A percentile compares a stretch with the other conserved stretches of the same genome.
These are phyloP conservation scores for Pseudogymnoascus sp. DNA, from an alignment of 2,329 filamentous ascomycete genomes.

Conservation along the genomic window DNA sequence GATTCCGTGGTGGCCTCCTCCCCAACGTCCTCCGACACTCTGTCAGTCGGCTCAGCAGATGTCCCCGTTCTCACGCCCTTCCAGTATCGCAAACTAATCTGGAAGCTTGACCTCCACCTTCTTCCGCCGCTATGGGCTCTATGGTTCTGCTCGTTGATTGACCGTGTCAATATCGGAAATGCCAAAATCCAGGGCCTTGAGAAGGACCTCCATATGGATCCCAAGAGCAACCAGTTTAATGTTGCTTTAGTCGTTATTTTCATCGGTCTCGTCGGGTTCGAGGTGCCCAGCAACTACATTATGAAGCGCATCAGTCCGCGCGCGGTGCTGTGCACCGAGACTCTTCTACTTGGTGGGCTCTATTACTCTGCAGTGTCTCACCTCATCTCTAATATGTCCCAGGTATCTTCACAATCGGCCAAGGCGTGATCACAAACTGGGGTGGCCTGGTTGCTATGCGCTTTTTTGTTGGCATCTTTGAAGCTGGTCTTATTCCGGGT, in stretches of 20 bases:
- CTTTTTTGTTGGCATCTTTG: conserved; percentile 31
- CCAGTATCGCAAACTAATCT: neutral
- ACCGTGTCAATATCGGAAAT: conserved; percentile 73
- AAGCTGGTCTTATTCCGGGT: conserved; percentile 32
- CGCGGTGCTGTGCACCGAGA: conserved; percentile 16
- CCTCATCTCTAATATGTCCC: neutral
- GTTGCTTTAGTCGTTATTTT: conserved; percentile 33
- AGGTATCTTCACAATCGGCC: conserved; percentile 30
- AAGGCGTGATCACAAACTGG: conserved; percentile 28
- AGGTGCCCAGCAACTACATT: conserved; percentile 27
- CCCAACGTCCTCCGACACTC: neutral
- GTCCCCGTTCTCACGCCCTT: neutral
- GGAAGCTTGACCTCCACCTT: conserved; percentile 20
- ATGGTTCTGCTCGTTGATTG: conserved; percentile 67
- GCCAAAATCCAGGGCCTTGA: conserved; percentile 57
- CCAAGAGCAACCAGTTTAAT: conserved; percentile 21
- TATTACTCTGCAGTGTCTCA: conserved; percentile 28
- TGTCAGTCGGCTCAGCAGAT: neutral
- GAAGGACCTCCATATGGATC: conserved; percentile 48
- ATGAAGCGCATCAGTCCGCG: conserved; percentile 23
- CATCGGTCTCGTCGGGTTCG: conserved; percentile 32
- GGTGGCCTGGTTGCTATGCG: conserved; percentile 27
- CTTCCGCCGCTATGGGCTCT: conserved; percentile 47
- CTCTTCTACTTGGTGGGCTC: conserved; percentile 31
- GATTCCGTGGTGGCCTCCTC: neutral